These are phyloP conservation scores for Tuber calosporum DNA, from an alignment of 495 filamentous ascomycete species.

Conservation along the genomic window DNA sequence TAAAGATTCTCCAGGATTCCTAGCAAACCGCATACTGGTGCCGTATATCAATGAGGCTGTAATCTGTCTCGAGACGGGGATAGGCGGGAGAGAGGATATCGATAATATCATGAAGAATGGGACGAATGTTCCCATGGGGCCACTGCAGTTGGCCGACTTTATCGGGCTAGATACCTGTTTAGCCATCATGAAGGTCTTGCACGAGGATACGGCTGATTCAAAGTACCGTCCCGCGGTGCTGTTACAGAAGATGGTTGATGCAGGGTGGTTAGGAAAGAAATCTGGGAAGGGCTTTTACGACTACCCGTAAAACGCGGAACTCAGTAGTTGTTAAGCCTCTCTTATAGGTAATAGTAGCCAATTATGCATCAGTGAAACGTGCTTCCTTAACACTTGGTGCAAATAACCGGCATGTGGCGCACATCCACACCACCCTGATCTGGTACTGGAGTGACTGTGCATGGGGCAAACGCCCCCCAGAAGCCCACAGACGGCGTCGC, in stretches of 20 bases:
- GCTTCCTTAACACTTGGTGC: background rate
- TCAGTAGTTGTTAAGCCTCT: background rate
- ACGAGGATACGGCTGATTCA: conserved; percentile 83
- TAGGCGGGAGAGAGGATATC: conserved; percentile 81
- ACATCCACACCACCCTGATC: background rate
- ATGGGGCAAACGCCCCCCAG: background rate
- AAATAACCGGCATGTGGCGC: background rate
- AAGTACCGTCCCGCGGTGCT: conserved; percentile 88
- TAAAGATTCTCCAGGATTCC: conserved; percentile 84
- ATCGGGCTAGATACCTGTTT: conserved; percentile 96
- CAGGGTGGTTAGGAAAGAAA: conserved; percentile 97
- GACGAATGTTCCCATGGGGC: conserved; percentile 97
- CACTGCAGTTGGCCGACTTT: conserved; percentile 87
- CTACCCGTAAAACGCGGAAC: conserved; percentile 45
- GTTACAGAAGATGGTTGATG: conserved; percentile 91
- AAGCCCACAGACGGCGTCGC: background rate
- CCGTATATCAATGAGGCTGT: conserved; percentile 99
- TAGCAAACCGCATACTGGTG: conserved; percentile 96
- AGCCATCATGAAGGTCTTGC: conserved; percentile 92
- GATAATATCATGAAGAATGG: conserved; percentile 99
- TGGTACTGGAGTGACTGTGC: background rate
- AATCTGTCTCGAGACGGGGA: conserved; percentile 89
- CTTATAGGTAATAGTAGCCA: background rate
- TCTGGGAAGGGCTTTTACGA: conserved; percentile 94
- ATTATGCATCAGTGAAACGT: background rate